phyloP scores from a whole-genome alignment of 371 early-diverging fungal genomes.

The Chytridium lagenaria region DNA sequence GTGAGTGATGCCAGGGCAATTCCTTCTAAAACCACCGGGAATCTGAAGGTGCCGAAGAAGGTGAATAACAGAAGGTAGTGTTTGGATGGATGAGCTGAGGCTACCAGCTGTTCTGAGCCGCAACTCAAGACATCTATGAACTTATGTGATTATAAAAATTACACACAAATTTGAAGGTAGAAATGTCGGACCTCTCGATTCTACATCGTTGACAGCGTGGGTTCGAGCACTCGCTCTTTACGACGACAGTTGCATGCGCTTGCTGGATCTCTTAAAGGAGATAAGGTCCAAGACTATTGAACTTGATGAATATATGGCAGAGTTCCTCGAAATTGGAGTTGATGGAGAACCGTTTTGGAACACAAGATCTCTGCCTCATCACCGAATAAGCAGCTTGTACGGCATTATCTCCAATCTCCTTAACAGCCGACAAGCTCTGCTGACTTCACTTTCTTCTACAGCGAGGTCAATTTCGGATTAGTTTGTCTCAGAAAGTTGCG shows the following conservation, averaged over 20 bases:
- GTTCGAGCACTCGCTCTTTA: neutral
- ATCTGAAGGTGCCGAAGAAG: no score
- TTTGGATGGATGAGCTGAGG: no score
- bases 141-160: neutral
- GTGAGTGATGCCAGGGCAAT: neutral
- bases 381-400: constrained; percentile 11
- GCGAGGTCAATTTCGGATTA: constrained; percentile 5
- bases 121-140: neutral
- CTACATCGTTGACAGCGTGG: neutral
- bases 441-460: no score
- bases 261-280: neutral
- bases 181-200: neutral
- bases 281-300: no score
- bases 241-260: neutral
- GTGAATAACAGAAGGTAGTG: no score
- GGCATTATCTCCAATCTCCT: neutral
- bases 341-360: neutral
- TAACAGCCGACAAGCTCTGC: no score
- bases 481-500: constrained; percentile 17
- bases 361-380: neutral
- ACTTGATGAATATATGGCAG: neutral
- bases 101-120: neutral
- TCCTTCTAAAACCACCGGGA: neutral
- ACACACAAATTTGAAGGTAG: neutral
- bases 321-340: neutral